Evolutionary conservation across 2,329 filamentous ascomycete genomes (phyloP), one percentile per base, ranked within the genome.

Genomic region (Clonostachys byssicola): DNA sequence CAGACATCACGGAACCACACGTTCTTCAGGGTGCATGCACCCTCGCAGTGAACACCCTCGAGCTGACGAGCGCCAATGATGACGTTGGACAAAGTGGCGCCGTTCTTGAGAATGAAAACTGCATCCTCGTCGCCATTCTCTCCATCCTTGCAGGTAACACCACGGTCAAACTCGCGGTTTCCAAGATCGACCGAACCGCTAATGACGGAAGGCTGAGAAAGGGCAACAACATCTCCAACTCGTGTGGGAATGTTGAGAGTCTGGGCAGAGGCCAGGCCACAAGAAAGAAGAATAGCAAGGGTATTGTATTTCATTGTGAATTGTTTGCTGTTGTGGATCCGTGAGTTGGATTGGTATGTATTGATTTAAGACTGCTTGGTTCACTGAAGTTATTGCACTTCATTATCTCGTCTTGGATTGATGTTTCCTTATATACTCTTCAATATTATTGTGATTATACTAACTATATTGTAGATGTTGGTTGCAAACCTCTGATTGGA

Each of bases 31-130:
- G 59, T 65, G 54, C 74, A 77, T 12, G 67, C 60, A 34, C 72
- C 73, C 45, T 68, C 59, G 60, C 75, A 78, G 61, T 78, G 74
- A 23, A 78, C 68, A 45, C 69, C 75, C 59, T 76, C 75, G 33
- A 69, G 65, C 50, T 76, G 65, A 47, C 71, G 67, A 14, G 64
- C 64, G 17, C 76, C 74, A 44, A 78, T 78, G 55, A 79, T 76
- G 57, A 73, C 74, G 54, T 78, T 78, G 51, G 67, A 70, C 18
- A 79, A 61, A 17, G 66, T 74, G 30, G 69, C 77, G 30, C 75
- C 75, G 44, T 69, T 62, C 57, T 72, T 64, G 46, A 80, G 63
- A 50, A 74, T 65, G 67, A 80, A 80, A 57, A 79, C 74, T 40
- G 76, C 72, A 44, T 52, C 56, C 14, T 47, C 47, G 40, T 57